A percentile compares a stretch with the other conserved stretches of the same genome.
These are phyloP conservation scores for Citrus sp. DNA, from an alignment of 345 rosid species.

Conservation along the genomic window DNA sequence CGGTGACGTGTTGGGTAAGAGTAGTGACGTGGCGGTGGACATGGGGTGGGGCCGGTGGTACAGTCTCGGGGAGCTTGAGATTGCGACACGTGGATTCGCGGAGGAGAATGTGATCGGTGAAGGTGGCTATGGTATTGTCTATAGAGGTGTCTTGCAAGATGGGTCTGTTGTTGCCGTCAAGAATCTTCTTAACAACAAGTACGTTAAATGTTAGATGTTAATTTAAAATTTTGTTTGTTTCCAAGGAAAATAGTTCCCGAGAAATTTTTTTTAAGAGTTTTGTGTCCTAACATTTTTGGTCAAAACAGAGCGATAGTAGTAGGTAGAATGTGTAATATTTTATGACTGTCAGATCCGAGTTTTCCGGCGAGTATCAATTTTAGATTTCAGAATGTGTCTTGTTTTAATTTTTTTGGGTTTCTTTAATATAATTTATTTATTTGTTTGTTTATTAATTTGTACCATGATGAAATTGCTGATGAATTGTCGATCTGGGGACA, in stretches of 20 bases:
- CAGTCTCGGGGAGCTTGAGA: constrained; percentile 73
- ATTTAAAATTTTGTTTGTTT: constrained; percentile 16
- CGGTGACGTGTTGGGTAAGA: constrained; percentile 33
- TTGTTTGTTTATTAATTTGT: not conserved
- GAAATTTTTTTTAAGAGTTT: not conserved
- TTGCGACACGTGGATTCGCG: constrained; percentile 76
- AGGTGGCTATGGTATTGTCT: constrained; percentile 95
- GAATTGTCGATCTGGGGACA: not conserved
- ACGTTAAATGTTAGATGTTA: constrained; percentile 40
- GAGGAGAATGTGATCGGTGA: constrained; percentile 87
- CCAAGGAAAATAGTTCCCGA: constrained; percentile 23
- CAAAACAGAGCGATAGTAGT: not conserved
- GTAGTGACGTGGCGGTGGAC: constrained; percentile 56
- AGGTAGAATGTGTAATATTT: not conserved
- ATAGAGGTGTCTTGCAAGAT: constrained; percentile 63
- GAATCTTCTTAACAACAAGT: constrained; percentile 89
- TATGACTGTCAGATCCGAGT: constrained; percentile 22
- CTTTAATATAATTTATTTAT: not conserved
- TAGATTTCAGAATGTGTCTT: not conserved
- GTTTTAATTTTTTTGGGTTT: no score
- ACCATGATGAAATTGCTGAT: not conserved
- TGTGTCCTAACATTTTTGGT: not conserved
- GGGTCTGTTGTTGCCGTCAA: constrained; percentile 89
- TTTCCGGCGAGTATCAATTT: not conserved
- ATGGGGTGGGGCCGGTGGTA: constrained; percentile 98